Evolutionary conservation across 1,284 basidiomycete species (phyloP), one percentile per base, ranked within the genome.

Genomic region (Apiotrichum mycotoxinovorans): DNA sequence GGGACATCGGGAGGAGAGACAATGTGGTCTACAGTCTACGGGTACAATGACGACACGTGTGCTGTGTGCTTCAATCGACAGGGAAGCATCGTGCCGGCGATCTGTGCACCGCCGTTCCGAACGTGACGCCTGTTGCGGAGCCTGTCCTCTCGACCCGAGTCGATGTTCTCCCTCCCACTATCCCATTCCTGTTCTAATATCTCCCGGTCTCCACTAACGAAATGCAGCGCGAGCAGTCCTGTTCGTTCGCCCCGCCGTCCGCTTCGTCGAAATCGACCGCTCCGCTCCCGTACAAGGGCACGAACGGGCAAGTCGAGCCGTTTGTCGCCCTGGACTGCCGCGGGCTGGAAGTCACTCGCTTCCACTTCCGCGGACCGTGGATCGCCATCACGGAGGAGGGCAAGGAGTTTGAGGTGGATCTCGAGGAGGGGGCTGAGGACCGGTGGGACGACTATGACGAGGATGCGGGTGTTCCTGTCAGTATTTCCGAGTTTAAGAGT

Each of bases 381-480:
- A 42, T 53, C 30, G 62, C 61, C 33, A 56, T 57, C 49, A 68
- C 66, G 11, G 61, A 65, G 57, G 61, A 68, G 38, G 68, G 65
- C 17, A 63, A 57, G n/a, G 33, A 43, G 30, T 76, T 78, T 46
- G 68, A 71, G 37, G 68, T 75, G 52, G 75, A 78, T 59, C 66
- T 74, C 56, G 73, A 75, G 46, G 71, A 71, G 47, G 64, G 67
- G 42, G 44, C 26, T 27, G 73, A 77, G 52, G 76, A 69, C 22
- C 51, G 76, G 37, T 78, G 75, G 75, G 76, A 78, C 59, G 76
- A 78, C 64, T 78, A 78, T 55, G 76, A 78, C 61, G 76, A 77
- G 62, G 65, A 65, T 41, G 66, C 64, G 2, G 67, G 62, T 10
- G 58, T 50, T 51, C 65, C 74, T 7, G 72, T 77, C 14, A 69